Evolutionary conservation across 2,329 filamentous ascomycete genomes (phyloP).

Genomic region (Cladosporium sp.): DNA sequence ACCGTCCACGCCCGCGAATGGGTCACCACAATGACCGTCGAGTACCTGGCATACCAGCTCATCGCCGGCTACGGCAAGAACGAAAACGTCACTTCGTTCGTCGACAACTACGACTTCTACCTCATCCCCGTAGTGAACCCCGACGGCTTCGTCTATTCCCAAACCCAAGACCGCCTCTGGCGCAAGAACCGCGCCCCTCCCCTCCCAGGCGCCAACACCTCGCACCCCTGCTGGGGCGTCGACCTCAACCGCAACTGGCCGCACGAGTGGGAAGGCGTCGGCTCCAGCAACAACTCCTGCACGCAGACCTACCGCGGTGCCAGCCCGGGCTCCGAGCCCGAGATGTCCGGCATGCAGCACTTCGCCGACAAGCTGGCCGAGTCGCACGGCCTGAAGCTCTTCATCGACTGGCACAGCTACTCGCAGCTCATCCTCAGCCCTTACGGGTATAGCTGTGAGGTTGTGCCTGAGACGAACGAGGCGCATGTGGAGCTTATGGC

Average conservation of each 20-base stretch:
- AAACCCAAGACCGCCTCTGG: slow-evolving; percentile 61
- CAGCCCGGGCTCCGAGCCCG: slow-evolving; percentile 48
- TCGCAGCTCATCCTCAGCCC: slow-evolving; percentile 60
- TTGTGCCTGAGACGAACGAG: slow-evolving; percentile 48
- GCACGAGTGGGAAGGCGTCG: slow-evolving; percentile 48
- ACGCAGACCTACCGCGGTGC: slow-evolving; percentile 48
- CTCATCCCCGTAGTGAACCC: slow-evolving; percentile 32
- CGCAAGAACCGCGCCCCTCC: slow-evolving; percentile 59
- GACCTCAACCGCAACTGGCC: slow-evolving; percentile 64
- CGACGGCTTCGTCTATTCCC: slow-evolving; percentile 59
- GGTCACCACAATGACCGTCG: slow-evolving; percentile 33
- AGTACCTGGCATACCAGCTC: slow-evolving; percentile 32
- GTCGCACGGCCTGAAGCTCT: slow-evolving; percentile 52
- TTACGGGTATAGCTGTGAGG: slow-evolving; percentile 62
- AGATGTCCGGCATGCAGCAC: slow-evolving; percentile 41
- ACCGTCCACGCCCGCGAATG: slow-evolving; percentile 30
- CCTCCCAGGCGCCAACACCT: slow-evolving; percentile 31
- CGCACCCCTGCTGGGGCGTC: slow-evolving; percentile 50
- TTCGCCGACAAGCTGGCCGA: slow-evolving; percentile 18
- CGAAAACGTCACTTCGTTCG: slow-evolving; percentile 22
- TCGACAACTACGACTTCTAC: slow-evolving; percentile 31
- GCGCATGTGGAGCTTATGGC: slow-evolving; percentile 53
- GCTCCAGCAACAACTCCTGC: slow-evolving; percentile 56
- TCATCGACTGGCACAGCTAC: slow-evolving; percentile 67
- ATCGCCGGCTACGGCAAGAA: slow-evolving; percentile 29